These are phyloP conservation scores for Neopestalotiopsis clavispora DNA, from an alignment of 2,329 filamentous ascomycete species.

Conservation along the genomic window DNA sequence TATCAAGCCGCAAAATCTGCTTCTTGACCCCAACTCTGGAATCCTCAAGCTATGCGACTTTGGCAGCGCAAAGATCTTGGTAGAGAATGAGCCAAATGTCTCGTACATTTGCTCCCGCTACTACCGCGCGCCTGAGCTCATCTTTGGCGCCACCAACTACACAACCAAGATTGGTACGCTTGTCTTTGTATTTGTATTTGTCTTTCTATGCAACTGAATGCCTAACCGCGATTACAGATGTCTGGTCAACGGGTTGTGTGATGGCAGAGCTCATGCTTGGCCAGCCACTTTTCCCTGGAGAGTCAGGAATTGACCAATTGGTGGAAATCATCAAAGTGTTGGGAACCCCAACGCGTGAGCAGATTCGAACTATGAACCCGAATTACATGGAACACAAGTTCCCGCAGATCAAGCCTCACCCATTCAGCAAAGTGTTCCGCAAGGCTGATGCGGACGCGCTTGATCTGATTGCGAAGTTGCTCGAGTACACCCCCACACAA, in stretches of 20 bases:
- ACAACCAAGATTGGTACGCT: constrained; percentile 97
- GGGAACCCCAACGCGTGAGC: constrained; percentile 93
- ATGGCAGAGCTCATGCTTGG: constrained; percentile 99
- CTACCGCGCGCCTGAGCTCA: constrained; percentile 96
- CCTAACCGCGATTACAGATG: constrained; percentile 64
- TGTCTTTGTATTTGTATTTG: constrained; percentile 22
- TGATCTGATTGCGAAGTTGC: constrained; percentile 88
- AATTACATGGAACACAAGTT: constrained; percentile 99
- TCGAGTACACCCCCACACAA: constrained; percentile 98
- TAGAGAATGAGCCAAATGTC: constrained; percentile 98
- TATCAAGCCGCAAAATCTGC: constrained; percentile 98
- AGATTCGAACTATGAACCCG: constrained; percentile 99
- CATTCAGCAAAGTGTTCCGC: constrained; percentile 98
- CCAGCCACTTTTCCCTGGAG: constrained; percentile 95
- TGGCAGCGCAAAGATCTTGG: constrained; percentile 96
- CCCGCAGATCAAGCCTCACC: constrained; percentile 98
- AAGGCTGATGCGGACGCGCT: constrained; percentile 94
- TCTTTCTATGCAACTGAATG: constrained; percentile 19
- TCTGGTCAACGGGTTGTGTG: constrained; percentile 98
- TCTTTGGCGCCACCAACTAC: constrained; percentile 99
- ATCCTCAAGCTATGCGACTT: constrained; percentile 98
- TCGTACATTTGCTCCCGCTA: constrained; percentile 99
- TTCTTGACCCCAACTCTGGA: constrained; percentile 89
- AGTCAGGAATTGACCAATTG: constrained; percentile 97
- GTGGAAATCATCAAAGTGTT: constrained; percentile 99